phyloP scores from a whole-genome alignment of 192 early-diverging fungal species.

The Rhizophagus sp. region DNA sequence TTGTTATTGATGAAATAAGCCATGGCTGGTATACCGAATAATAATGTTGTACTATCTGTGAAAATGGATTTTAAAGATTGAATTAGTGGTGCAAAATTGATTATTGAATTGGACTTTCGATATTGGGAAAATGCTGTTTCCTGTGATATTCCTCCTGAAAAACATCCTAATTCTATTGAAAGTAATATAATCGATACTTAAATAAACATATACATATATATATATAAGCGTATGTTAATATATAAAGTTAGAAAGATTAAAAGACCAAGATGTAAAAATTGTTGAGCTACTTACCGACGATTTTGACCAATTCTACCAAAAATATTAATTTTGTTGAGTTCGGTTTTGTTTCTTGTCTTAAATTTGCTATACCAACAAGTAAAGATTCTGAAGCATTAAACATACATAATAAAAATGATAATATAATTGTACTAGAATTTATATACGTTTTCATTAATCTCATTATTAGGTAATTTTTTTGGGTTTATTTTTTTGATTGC shows the following conservation, averaged over 20 bases:
- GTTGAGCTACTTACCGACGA: constrained; percentile 33
- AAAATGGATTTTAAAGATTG: constrained; percentile 29
- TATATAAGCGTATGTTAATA: not conserved
- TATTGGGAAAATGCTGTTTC: not conserved
- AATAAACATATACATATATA: not conserved
- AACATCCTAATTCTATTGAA: not conserved
- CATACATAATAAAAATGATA: constrained; percentile 42
- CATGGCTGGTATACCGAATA: constrained; percentile 40
- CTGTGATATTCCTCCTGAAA: not conserved
- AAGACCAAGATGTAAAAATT: not conserved
- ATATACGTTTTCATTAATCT: too few species aligned
- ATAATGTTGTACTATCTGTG: constrained; percentile 15
- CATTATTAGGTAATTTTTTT: not conserved
- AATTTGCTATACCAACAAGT: constrained; percentile 39
- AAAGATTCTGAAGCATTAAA: constrained; percentile 44
- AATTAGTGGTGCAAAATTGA: constrained; percentile 1
- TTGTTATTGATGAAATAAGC: constrained; percentile 48
- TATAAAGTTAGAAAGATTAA: not conserved
- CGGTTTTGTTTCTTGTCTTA: constrained; percentile 41
- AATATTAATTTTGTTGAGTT: constrained; percentile 40
- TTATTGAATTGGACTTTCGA: not conserved
- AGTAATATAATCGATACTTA: not conserved
- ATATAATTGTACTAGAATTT: constrained; percentile 29
- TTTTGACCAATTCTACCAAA: constrained; percentile 39
- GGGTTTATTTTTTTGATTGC: too few species aligned